phyloP scores from a whole-genome alignment of 495 filamentous ascomycete species.

The Talaromyces thailandensis region DNA sequence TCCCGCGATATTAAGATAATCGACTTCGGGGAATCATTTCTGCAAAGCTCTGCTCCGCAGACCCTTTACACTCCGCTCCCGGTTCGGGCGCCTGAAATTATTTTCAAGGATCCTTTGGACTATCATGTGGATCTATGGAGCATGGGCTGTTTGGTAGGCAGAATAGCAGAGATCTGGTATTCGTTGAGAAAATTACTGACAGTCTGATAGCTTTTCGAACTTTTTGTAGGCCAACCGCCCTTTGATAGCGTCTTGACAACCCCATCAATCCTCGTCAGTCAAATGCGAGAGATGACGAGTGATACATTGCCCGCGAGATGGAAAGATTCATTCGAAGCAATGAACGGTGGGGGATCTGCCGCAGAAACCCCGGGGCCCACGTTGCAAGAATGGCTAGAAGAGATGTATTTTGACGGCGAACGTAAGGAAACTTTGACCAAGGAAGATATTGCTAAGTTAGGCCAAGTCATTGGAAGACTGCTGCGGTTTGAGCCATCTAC shows the following conservation, averaged over 20 bases:
- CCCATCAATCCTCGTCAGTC: conserved; percentile 17
- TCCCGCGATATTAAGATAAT: conserved; percentile 23
- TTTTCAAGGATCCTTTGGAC: conserved; percentile 31
- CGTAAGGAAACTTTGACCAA: conserved; percentile 18
- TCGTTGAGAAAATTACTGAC: conserved; percentile 8
- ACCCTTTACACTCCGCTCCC: conserved; percentile 24
- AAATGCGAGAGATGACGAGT: conserved; percentile 26
- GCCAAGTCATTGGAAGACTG: conserved; percentile 20
- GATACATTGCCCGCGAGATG: conserved; percentile 26
- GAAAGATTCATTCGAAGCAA: conserved; percentile 14
- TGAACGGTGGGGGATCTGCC: neutral
- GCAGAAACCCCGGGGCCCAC: conserved; percentile 9
- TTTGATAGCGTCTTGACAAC: conserved; percentile 24
- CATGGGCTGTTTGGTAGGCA: conserved; percentile 26
- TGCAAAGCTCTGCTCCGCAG: conserved; percentile 13
- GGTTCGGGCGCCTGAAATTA: conserved; percentile 33
- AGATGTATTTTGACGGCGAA: conserved; percentile 21
- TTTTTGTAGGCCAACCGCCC: conserved; percentile 26
- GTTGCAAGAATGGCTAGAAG: conserved; percentile 30
- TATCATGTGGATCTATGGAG: conserved; percentile 36
- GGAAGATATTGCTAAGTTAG: conserved; percentile 24
- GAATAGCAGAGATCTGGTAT: too few species aligned
- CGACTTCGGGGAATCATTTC: conserved; percentile 37
- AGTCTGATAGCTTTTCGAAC: conserved; percentile 28
- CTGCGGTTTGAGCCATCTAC: conserved; percentile 23